Conservation (phyloP, 148 eudicot genomes). For the Heliosperma pusillum region DNA sequence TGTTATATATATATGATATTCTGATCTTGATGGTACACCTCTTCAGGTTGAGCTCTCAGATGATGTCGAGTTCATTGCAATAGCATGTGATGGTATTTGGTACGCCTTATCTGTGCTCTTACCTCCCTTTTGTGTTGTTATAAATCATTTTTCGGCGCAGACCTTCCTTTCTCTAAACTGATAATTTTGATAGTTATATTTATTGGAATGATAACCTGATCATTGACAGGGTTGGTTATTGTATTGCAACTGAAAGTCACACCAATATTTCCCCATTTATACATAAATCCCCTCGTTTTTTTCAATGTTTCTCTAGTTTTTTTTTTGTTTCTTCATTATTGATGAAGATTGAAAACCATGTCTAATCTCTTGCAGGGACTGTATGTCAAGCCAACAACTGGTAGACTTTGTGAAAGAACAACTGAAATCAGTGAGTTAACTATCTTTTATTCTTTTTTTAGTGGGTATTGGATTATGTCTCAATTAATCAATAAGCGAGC, state of each 20-base stretch:
- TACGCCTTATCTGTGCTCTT: conserved; percentile 25
- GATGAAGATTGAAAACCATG: background rate
- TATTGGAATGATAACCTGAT: background rate
- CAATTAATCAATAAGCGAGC: background rate
- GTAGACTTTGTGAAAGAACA: conserved; percentile 58
- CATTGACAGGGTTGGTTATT: background rate
- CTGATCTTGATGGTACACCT: conserved; percentile 2
- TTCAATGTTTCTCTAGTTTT: too few species aligned
- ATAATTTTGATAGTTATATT: background rate
- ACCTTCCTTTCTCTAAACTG: background rate
- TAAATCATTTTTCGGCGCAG: background rate
- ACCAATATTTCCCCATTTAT: background rate
- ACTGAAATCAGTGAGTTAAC: conserved; percentile 41
- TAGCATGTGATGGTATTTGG: conserved; percentile 93
- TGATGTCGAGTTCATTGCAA: conserved; percentile 65
- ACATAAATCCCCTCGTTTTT: too few species aligned
- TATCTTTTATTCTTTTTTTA: background rate
- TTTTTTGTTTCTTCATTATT: background rate
- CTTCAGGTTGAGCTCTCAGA: conserved; percentile 59
- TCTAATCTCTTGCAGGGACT: conserved; percentile 51
- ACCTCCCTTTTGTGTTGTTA: background rate
- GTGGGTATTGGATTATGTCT: background rate
- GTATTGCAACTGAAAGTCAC: background rate
- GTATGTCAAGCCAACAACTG: conserved; percentile 75
- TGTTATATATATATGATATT: background rate